Conservation (phyloP, 306 rosid species). For the Lagenaria siceraria region DNA sequence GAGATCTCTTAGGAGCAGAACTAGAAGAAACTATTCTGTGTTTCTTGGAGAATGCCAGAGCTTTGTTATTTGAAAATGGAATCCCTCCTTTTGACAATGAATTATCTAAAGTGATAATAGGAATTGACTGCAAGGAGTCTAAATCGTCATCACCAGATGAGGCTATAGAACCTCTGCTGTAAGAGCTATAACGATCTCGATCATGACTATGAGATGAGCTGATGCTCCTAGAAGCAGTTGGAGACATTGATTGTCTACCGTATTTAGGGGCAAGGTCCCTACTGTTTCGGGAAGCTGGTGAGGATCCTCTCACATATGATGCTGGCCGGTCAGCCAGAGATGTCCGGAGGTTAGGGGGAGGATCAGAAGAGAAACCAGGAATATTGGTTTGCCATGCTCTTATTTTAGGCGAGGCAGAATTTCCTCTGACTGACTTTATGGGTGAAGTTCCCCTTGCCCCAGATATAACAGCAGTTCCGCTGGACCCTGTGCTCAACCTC, state of each 20-base stretch:
- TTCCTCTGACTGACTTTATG: conserved; percentile 47
- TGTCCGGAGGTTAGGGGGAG: conserved; percentile 80
- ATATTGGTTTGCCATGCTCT: conserved; percentile 81
- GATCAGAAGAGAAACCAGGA: conserved; percentile 74
- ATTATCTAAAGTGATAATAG: conserved; percentile 50
- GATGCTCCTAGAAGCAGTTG: conserved; percentile 66
- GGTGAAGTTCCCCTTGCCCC: conserved; percentile 70
- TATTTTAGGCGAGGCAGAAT: conserved; percentile 78
- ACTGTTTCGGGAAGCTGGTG: conserved; percentile 66
- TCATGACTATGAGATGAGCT: conserved; percentile 67
- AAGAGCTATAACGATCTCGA: conserved; percentile 57
- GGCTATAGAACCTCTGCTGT: conserved; percentile 66
- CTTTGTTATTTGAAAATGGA: conserved; percentile 37
- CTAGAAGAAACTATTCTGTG: conserved; percentile 39
- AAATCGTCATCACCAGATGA: conserved; percentile 80
- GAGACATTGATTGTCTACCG: conserved; percentile 67
- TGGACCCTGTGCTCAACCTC: conserved; percentile 58
- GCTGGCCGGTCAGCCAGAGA: conserved; percentile 79
- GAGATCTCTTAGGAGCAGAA: conserved; percentile 62
- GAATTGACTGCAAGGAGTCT: conserved; percentile 59
- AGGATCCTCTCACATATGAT: conserved; percentile 73
- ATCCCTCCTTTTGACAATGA: conserved; percentile 35
- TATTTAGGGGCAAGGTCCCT: conserved; percentile 42
- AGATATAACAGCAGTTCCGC: conserved; percentile 25
- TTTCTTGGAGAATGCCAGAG: conserved; percentile 45